Conservation (phyloP, 2,329 filamentous ascomycete species). For the Sarocladium kiliense region DNA sequence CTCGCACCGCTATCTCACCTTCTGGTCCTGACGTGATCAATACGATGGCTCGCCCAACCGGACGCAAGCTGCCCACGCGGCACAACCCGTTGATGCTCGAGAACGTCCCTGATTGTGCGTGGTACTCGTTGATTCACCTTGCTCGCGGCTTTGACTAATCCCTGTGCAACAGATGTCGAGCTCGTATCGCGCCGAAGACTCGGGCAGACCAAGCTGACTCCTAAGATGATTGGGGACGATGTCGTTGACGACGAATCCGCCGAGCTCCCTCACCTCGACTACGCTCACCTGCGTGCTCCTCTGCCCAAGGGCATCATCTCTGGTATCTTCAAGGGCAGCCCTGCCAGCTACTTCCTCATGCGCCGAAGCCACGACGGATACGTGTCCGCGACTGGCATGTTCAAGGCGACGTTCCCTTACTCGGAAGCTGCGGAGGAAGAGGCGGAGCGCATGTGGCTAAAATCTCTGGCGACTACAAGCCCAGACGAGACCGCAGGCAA, state of each 20-base stretch:
- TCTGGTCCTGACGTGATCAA: slow-evolving; percentile 5
- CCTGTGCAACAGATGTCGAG: slow-evolving; percentile 51
- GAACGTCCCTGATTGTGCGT: slow-evolving; percentile 57
- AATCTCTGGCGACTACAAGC: slow-evolving; percentile 74
- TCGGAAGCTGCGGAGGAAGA: slow-evolving; percentile 69
- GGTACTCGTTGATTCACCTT: slow-evolving; percentile 7
- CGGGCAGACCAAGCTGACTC: slow-evolving; percentile 84
- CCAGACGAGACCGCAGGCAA: slow-evolving; percentile 92
- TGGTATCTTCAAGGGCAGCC: slow-evolving; percentile 85
- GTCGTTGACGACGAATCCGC: slow-evolving; percentile 68
- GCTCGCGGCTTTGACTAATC: slow-evolving; percentile 12
- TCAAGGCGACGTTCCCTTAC: slow-evolving; percentile 83
- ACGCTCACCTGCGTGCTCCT: slow-evolving; percentile 89
- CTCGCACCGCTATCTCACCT: slow-evolving; percentile 12
- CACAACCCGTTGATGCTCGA: slow-evolving; percentile 64
- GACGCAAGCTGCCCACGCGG: slow-evolving; percentile 50
- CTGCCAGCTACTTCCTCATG: slow-evolving; percentile 96
- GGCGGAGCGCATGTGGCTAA: slow-evolving; percentile 76
- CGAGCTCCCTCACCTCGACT: slow-evolving; percentile 83
- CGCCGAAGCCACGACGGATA: slow-evolving; percentile 80
- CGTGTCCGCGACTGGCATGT: slow-evolving; percentile 85
- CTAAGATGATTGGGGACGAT: slow-evolving; percentile 57
- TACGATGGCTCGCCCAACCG: slow-evolving; percentile 30
- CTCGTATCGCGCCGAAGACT: slow-evolving; percentile 81
- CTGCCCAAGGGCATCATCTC: slow-evolving; percentile 87